phyloP scores from a whole-genome alignment of 805 yeast genomes.

The Metschnikowia amazonensis region DNA sequence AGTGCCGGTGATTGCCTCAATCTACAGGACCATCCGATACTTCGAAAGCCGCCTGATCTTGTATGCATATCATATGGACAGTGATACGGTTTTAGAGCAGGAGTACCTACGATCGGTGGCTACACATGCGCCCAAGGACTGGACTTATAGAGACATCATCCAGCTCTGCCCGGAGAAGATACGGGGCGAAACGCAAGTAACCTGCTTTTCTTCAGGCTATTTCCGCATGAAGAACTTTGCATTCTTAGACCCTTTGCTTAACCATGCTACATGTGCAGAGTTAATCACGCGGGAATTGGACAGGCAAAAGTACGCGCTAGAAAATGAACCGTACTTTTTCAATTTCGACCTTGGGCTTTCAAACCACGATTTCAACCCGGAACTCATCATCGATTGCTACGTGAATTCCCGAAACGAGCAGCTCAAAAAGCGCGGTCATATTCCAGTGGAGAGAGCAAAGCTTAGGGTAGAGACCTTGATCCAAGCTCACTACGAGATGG shows the following conservation, averaged over 20 bases:
- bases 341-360: slow-evolving; percentile 25
- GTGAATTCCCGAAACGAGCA: neutral
- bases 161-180: slow-evolving; percentile 19
- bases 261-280: slow-evolving; percentile 15
- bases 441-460: slow-evolving; percentile 7
- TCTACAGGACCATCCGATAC: slow-evolving; percentile 31
- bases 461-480: slow-evolving; percentile 8
- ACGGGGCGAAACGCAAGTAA: slow-evolving; percentile 13
- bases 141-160: slow-evolving; percentile 17
- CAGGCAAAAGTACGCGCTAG: slow-evolving; percentile 15
- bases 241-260: slow-evolving; percentile 16
- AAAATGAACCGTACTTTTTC: slow-evolving; percentile 17
- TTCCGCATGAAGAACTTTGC: slow-evolving; percentile 19
- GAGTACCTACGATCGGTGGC: slow-evolving; percentile 16
- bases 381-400: slow-evolving; percentile 10
- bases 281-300: slow-evolving; percentile 12
- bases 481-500: neutral
- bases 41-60: slow-evolving; percentile 31
- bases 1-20: slow-evolving; percentile 21
- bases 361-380: slow-evolving; percentile 27
- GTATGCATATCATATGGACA: slow-evolving; percentile 23
- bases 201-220: slow-evolving; percentile 8
- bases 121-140: slow-evolving; percentile 6
- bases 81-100: slow-evolving; percentile 21
- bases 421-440: slow-evolving; percentile 4